Evolutionary conservation across 805 yeast species (phyloP).

Genomic region (Starmerella davenportii): DNA sequence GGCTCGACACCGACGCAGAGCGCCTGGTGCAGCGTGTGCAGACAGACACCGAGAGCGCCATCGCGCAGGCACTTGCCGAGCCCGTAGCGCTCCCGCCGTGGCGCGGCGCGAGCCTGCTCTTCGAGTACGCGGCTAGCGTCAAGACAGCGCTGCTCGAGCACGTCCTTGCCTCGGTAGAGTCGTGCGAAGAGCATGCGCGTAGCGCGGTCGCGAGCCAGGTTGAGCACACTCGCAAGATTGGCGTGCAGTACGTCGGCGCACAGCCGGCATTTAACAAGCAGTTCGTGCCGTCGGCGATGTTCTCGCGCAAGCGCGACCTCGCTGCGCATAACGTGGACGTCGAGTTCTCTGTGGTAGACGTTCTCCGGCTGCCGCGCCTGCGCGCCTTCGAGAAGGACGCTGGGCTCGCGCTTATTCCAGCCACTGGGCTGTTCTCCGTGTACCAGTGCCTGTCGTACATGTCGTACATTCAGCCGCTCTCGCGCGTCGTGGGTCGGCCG

Average conservation of each 20-base stretch:
- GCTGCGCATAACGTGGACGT: conserved; percentile 40
- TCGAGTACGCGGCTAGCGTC: conserved; percentile 51
- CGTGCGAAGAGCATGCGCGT: conserved; percentile 56
- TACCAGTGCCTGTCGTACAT: conserved; percentile 9
- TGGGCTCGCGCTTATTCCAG: conserved; percentile 9
- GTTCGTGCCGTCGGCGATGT: conserved; percentile 56
- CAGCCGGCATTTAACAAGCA: conserved; percentile 32
- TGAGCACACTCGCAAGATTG: conserved; percentile 40
- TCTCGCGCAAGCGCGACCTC: conserved; percentile 51
- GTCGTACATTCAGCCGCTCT: conserved; percentile 24
- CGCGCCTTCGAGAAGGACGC: conserved; percentile 13
- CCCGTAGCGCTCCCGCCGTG: conserved; percentile 37
- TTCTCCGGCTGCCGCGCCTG: conserved; percentile 34
- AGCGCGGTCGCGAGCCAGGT: conserved; percentile 42
- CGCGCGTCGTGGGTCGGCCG: conserved; percentile 33
- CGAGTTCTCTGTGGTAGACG: conserved; percentile 49
- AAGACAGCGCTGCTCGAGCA: conserved; percentile 49
- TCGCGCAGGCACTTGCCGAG: conserved; percentile 37
- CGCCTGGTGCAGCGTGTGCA: conserved; percentile 39
- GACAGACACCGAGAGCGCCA: conserved; percentile 37
- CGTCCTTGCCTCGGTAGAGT: conserved; percentile 43
- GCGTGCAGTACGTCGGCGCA: conserved; percentile 45
- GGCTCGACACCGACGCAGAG: conserved; percentile 49
- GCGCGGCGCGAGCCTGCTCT: conserved; percentile 43
- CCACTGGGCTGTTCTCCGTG: conserved; percentile 13